Evolutionary conservation across 2,329 filamentous ascomycete species (phyloP).

Genomic region (Madurella fahalii): DNA sequence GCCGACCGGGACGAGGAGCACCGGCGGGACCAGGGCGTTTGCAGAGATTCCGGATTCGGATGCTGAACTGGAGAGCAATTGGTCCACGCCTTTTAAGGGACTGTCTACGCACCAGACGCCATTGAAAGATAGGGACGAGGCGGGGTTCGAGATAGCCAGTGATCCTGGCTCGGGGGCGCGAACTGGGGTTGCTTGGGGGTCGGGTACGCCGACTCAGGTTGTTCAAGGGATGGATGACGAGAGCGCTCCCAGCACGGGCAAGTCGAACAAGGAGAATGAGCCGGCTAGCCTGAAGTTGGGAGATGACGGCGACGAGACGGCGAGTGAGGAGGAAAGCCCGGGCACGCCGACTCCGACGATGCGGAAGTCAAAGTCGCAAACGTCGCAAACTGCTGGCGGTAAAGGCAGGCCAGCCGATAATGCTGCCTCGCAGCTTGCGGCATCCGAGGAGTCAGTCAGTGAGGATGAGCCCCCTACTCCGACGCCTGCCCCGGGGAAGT

Average conservation of each 20-base stretch:
- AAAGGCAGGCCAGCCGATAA: conserved; percentile 3
- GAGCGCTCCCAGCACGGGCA: conserved; percentile 2
- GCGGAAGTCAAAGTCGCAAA: conserved; percentile 1
- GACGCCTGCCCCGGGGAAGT: conserved; percentile 8
- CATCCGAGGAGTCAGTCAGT: neutral
- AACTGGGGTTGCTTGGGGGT: neutral
- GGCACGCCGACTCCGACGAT: conserved; percentile 15
- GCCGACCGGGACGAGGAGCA: conserved; percentile 9
- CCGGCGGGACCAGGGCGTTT: conserved; percentile 11
- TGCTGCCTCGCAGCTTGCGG: conserved; percentile 2
- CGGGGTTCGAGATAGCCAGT: neutral
- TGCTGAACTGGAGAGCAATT: conserved; percentile 35
- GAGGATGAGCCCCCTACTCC: conserved; percentile 5
- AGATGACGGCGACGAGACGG: conserved; percentile 4
- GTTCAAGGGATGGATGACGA: neutral
- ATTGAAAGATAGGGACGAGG: neutral
- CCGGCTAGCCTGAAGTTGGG: neutral
- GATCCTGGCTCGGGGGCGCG: conserved; percentile 5
- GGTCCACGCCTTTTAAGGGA: conserved; percentile 22
- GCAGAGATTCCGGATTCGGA: conserved; percentile 50
- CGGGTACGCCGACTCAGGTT: conserved; percentile 3
- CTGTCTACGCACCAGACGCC: conserved; percentile 11
- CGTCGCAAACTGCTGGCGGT: neutral
- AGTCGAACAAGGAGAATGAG: conserved; percentile 21
- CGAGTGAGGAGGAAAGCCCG: conserved; percentile 5